phyloP scores from a whole-genome alignment of 2,329 filamentous ascomycete species.

The Sporothrix humicola region DNA sequence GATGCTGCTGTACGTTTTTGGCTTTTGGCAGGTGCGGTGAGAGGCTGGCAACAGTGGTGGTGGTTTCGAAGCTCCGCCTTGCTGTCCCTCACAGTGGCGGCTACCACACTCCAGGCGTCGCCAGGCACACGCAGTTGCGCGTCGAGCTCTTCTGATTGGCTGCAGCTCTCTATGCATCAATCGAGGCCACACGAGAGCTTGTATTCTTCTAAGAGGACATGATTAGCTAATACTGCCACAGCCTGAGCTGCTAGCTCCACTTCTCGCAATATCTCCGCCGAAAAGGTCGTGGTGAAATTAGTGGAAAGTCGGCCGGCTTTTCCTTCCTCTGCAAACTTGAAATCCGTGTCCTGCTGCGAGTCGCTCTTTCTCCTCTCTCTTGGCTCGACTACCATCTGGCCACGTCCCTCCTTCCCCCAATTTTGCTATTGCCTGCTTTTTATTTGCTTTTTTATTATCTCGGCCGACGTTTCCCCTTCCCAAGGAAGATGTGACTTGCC shows the following conservation, averaged over 20 bases:
- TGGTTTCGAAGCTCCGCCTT: constrained; percentile 26
- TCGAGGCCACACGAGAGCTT: background rate
- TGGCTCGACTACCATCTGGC: background rate
- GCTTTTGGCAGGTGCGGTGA: background rate
- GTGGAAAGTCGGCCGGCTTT: constrained; percentile 30
- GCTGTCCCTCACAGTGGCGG: constrained; percentile 17
- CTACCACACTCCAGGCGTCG: constrained; percentile 16
- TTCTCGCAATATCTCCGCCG: constrained; percentile 13
- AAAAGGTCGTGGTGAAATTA: constrained; percentile 26
- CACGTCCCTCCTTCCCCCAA: constrained; percentile 15
- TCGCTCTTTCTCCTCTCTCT: constrained; percentile 26
- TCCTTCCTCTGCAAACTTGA: constrained; percentile 10
- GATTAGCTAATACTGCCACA: background rate
- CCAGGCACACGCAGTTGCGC: constrained; percentile 42
- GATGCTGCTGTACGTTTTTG: constrained; percentile 33
- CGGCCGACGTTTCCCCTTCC: background rate
- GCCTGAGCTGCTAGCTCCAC: background rate
- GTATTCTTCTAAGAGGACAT: background rate
- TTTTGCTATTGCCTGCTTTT: too few species aligned
- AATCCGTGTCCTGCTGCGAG: constrained; percentile 26
- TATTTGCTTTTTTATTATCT: background rate
- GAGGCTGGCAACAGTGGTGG: constrained; percentile 10
- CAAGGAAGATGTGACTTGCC: constrained; percentile 29
- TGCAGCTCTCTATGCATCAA: constrained; percentile 34
- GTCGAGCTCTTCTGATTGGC: constrained; percentile 40